Evolutionary conservation across 2,329 filamentous ascomycete genomes (phyloP), one percentile per base, ranked within the genome.

Genomic region (Claviceps monticola): DNA sequence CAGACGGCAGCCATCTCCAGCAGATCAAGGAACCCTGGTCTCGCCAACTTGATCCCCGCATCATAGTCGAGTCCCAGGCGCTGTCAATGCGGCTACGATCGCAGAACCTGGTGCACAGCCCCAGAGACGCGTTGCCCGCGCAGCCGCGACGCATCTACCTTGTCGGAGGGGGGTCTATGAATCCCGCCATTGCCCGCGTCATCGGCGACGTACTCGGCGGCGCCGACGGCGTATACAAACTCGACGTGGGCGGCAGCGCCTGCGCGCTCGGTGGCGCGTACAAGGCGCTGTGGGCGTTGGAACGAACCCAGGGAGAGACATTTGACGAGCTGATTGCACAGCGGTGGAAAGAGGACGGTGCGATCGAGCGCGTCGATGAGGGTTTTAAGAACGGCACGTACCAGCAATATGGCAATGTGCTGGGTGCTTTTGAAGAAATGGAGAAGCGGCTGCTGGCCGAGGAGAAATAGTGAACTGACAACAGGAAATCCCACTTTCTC

Each of bases 241-340:
- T 98, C 14, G 90, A 97, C 63, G 88, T 97, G 5, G 91, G 93
- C 26, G 89, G 90, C 26, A 96, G 95, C 69, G 91, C 93, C 2
- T 98, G 93, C 69, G 93, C 91, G 11, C 71, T 97, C 14, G 93
- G 93, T 14, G 88, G 88, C 6, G 91, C 91, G 26, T 96, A 97
- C 70, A 97, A 97, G 71, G 91, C 93, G 14, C 83, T 95, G 0
- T 98, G 93, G 93, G 89, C 86, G 1, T 74, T 88, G 51, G 88
- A 93, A 72, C 73, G 86, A 47, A 66, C 68, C 23, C 65, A 70
- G 2, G 75, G 73, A 17, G 83, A 95, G 76, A 87, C 78, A 4
- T 97, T 97, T 69, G 93, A 97, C 64, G 84, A 91, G 55, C 74
- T 95, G 56, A 84, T 98, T 55, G 88, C 85, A 7, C 73, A 73